Base-by-base conservation (phyloP, 2,329 filamentous ascomycete genomes). In the Fusarium falciforme region DNA sequence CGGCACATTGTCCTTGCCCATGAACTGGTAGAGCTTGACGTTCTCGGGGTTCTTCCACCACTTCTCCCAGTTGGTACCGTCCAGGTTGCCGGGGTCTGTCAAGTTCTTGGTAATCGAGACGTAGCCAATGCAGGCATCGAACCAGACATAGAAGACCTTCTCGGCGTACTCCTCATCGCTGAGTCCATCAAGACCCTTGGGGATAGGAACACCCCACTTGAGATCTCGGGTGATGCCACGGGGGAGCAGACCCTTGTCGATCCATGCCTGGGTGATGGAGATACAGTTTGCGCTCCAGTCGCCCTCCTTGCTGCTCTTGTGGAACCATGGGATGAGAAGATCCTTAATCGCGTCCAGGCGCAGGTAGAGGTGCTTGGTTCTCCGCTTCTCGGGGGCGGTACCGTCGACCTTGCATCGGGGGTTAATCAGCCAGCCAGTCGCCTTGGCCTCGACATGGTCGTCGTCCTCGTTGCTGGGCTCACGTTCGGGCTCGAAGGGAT, bases 31-130 rank as follows among this genome's bases (percentile, higher is more conserved):
- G 14, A 98, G 89, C 80, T 93, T 90, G 57, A 98, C 95, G 36
- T 97, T 88, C 52, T 97, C 92, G 0, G 94, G 94, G 82, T 97
- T 93, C 80, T 93, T 92, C 95, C 95, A 98, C 95, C 95, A 98
- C 80, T 94, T 89, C 85, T 97, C 92, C 95, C 95, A 98, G 72
- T 97, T 88, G 52, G 91, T 89, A 47, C 85, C 84, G 5, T 80
- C 77, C 16, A 81, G 72, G 69, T 87, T 80, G 62, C 83, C 82
- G 16, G 82, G 80, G 64, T 90, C 87, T 6, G 95, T 98, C 82
- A 97, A 97, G 77, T 91, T 95, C 73, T 94, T 94, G 2, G 95
- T 98, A 76, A 98, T 98, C 2, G 94, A 97, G n/a, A 95, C 92
- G 81, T 98, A 98, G 22, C 95, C 95, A 79, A 98, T 96, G 83